Conservation (phyloP, 768 basidiomycete genomes). For the Hemileccinum impolitum region DNA sequence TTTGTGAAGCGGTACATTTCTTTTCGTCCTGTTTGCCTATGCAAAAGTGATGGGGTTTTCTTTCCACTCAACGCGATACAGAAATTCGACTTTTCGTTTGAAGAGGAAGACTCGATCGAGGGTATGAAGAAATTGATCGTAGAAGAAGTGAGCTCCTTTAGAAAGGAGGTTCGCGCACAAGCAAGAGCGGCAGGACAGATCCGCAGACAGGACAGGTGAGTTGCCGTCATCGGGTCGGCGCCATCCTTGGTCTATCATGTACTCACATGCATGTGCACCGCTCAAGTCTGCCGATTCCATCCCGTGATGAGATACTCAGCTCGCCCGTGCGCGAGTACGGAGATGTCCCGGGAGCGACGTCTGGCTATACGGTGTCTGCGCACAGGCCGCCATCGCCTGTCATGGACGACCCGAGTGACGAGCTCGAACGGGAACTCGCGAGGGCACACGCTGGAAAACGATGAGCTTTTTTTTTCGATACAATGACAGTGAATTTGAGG, state of each 20-base stretch:
- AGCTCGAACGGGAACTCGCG: constrained; percentile 84
- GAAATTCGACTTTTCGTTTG: constrained; percentile 96
- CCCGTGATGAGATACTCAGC: constrained; percentile 75
- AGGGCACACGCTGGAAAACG: constrained; percentile 52
- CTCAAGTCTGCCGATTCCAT: constrained; percentile 70
- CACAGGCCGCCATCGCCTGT: constrained; percentile 61
- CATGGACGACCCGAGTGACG: constrained; percentile 82
- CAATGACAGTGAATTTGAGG: background rate
- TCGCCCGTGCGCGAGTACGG: constrained; percentile 67
- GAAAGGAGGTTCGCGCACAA: constrained; percentile 85
- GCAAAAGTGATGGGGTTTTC: background rate
- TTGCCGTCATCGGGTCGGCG: background rate
- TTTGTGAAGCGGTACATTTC: constrained; percentile 66
- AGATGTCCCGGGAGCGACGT: constrained; percentile 64
- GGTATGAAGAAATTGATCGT: constrained; percentile 97
- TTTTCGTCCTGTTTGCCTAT: background rate
- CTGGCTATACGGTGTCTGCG: constrained; percentile 52
- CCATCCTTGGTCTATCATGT: background rate
- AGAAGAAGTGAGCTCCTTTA: constrained; percentile 87
- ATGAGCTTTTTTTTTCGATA: constrained; percentile 11
- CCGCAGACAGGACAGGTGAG: constrained; percentile 72
- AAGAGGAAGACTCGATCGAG: constrained; percentile 93
- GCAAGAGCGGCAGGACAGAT: constrained; percentile 69
- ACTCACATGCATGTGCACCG: background rate
- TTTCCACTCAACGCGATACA: constrained; percentile 25